Conservation (phyloP, 805 yeast genomes). For the Millerago galiae region DNA sequence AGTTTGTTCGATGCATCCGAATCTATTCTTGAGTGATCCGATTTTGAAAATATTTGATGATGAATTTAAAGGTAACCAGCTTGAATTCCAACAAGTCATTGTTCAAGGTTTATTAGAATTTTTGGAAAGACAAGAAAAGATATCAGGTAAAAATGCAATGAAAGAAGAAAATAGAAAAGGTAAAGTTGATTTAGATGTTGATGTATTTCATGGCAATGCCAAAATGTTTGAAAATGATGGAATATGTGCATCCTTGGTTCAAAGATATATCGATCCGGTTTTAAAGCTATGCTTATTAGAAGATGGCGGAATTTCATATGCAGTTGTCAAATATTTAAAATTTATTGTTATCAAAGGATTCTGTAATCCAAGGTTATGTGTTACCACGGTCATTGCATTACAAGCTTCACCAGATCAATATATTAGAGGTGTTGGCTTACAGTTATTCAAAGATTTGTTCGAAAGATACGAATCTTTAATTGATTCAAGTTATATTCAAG, state of each 20-base stretch:
- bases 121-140: slow-evolving; percentile 48
- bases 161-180: slow-evolving; percentile 30
- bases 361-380: slow-evolving; percentile 66
- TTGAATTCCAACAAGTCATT: slow-evolving; percentile 42
- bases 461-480: slow-evolving; percentile 68
- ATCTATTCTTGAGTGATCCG: slow-evolving; percentile 52
- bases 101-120: slow-evolving; percentile 54
- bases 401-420: slow-evolving; percentile 43
- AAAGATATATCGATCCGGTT: slow-evolving; percentile 47
- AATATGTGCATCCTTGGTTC: slow-evolving; percentile 66
- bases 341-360: slow-evolving; percentile 58
- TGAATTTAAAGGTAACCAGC: slow-evolving; percentile 35
- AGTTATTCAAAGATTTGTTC: slow-evolving; percentile 48
- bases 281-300: slow-evolving; percentile 42
- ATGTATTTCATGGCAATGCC: slow-evolving; percentile 50
- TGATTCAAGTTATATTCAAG: slow-evolving; percentile 59
- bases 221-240: slow-evolving; percentile 53
- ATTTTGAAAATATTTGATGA: slow-evolving; percentile 46
- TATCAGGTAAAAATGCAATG: slow-evolving; percentile 35
- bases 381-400: slow-evolving; percentile 65
- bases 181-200: slow-evolving; percentile 30
- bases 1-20: slow-evolving; percentile 59
- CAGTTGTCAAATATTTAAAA: slow-evolving; percentile 50
- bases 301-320: slow-evolving; percentile 39
- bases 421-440: slow-evolving; percentile 42